Evolutionary conservation across 2,329 filamentous ascomycete genomes (phyloP).

Genomic region (Pseudopyricularia cyperi): DNA sequence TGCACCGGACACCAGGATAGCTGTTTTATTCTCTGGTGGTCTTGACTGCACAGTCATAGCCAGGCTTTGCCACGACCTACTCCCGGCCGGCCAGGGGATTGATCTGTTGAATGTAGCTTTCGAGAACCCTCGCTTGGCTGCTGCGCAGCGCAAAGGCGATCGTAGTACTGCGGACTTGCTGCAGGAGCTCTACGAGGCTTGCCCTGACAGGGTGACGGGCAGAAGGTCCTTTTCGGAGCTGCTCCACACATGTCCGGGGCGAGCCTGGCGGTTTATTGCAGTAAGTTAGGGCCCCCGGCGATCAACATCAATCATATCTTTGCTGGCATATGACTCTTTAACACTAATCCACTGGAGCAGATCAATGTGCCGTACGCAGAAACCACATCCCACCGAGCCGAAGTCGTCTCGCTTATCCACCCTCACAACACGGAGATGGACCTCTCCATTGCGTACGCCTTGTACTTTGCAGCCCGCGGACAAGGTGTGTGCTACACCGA

Average conservation of each 20-base stretch:
- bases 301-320: neutral
- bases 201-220: constrained; percentile 82
- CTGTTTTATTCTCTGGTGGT: constrained; percentile 85
- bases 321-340: neutral
- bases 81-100: constrained; percentile 56
- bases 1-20: constrained; percentile 41
- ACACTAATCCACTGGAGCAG: constrained; percentile 16
- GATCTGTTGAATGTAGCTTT: constrained; percentile 95
- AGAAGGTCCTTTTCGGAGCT: constrained; percentile 71
- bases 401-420: constrained; percentile 65
- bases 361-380: constrained; percentile 75
- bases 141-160: constrained; percentile 28
- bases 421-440: constrained; percentile 99
- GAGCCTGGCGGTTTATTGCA: constrained; percentile 72
- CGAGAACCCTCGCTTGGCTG: constrained; percentile 71
- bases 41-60: constrained; percentile 87
- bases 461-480: constrained; percentile 90
- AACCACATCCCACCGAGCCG: constrained; percentile 52
- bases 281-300: constrained; percentile 28
- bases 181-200: constrained; percentile 56
- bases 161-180: constrained; percentile 8
- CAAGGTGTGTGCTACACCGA: constrained; percentile 31
- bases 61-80: constrained; percentile 61
- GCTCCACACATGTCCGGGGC: constrained; percentile 48
- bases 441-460: constrained; percentile 77